Percentiles rank a stretch among this genome's conserved stretches.
Evolutionary conservation across 2,329 filamentous ascomycete genomes (phyloP).

Genomic region (Fusarium sp.): DNA sequence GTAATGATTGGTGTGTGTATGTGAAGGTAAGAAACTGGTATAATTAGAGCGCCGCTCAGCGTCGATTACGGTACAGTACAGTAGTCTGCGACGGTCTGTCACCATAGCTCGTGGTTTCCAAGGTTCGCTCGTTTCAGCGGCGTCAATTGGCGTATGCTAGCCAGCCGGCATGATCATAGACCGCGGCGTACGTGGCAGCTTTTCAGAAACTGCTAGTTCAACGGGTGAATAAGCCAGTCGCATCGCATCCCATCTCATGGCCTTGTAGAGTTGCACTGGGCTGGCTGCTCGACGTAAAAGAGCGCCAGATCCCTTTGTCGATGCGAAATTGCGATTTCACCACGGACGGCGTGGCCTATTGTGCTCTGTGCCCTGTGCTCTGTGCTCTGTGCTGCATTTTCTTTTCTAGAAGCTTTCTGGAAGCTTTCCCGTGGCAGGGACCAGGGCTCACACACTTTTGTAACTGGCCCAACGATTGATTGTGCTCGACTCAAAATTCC

Average conservation of each 20-base stretch:
- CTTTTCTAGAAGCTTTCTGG: slow-evolving; percentile 45
- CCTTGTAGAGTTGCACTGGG: slow-evolving; percentile 21
- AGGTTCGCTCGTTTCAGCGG: background rate
- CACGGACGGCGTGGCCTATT: slow-evolving; percentile 18
- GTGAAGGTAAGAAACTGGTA: slow-evolving; percentile 3
- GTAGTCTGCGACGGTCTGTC: background rate
- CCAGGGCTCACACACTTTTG: slow-evolving; percentile 14
- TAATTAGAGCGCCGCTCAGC: slow-evolving; percentile 10
- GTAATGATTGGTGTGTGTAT: background rate
- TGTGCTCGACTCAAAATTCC: slow-evolving; percentile 42
- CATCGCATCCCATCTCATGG: slow-evolving; percentile 28
- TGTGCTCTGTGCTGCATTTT: slow-evolving; percentile 26
- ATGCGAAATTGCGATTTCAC: slow-evolving; percentile 42
- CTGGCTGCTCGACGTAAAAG: slow-evolving; percentile 15
- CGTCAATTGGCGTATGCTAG: slow-evolving; percentile 1
- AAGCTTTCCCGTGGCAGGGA: slow-evolving; percentile 35
- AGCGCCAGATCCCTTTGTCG: slow-evolving; percentile 21
- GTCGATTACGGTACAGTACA: slow-evolving; percentile 3
- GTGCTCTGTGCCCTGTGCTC: slow-evolving; percentile 20
- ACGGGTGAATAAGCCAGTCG: slow-evolving; percentile 21
- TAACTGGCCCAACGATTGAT: slow-evolving; percentile 37
- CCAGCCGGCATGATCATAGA: background rate
- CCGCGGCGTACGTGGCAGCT: slow-evolving; percentile 4
- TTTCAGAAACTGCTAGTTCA: slow-evolving; percentile 16
- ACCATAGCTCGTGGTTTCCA: no score